Evolutionary conservation across 352 stramenopile species (phyloP), one percentile per base, ranked within the genome.

Genomic region (Pythium angustatum): DNA sequence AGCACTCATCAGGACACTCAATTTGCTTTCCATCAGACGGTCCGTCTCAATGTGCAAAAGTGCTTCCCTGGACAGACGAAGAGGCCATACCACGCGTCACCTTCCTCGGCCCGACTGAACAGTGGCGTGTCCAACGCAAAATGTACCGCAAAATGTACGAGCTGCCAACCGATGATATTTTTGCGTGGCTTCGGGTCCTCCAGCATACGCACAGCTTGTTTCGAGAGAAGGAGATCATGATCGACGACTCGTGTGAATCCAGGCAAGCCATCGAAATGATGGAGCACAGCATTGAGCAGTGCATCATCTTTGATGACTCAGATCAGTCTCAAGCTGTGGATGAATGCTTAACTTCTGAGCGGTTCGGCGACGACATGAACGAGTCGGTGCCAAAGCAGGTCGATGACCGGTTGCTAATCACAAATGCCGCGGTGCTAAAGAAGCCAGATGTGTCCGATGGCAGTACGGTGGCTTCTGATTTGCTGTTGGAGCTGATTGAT

Each of bases 11-110:
- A 14, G 55, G 55, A 21, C 55, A 62, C 21, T 6, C 55, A 5
- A 62, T 62, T 54, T 62, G 55, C 21, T 62, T 62, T 24, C 43
- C 55, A 24, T 62, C 55, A 2, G 30, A 54, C n/a, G 55, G 55
- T 8, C 55, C 55, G 3, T 14, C 31, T 45, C 12, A 52, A 19
- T 54, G 40, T 31, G 4, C 28, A 11, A 28, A 28, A 2, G 41
- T 54, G 5, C 22, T 62, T 2, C 55, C 55, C 17, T 44, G 6
- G 14, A 15, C 31, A 44, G 40, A 52, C 12, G 9, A 9, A 1
- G 30, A 9, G 4, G 43, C 8, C 15, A 33, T 53, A 21, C 8
- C 55, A 3, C 34, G 52, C 5, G 38, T 48, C 9, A 59, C 38
- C 3, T 50, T 59, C 8, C 22, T 48, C n/a, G 52, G 52, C 2